Evolutionary conservation across 2,329 filamentous ascomycete genomes (phyloP), one percentile per base, ranked within the genome.

Genomic region (Ascochyta viciae-villosae): DNA sequence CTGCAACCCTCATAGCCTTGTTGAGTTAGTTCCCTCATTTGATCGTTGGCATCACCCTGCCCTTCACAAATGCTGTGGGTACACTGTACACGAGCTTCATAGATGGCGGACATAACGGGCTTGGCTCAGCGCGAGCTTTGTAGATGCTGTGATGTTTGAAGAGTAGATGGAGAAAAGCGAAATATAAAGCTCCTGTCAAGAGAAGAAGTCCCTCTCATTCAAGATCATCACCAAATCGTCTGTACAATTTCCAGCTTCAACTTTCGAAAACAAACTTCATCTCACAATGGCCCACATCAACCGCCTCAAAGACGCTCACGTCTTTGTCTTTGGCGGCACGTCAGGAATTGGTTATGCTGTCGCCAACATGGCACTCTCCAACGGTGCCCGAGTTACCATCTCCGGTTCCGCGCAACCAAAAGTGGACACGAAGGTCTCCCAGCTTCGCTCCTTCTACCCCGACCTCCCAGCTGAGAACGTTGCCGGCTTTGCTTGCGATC

Each of bases 241-340:
- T 12, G 35, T 16, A 34, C 33, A 34, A 16, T 16, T 29, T 12
- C 4, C 3, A 29, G 12, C 27, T 9, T 12, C 27, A 13, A 29
- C 12, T 12, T 9, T 29, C 9, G 1, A 29, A 10, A 8, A 29
- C 27, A 10, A 29, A 29, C 9, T 29, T 29, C 27, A 13, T 22
- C 13, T 29, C 23, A 42, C 6, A 55, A 74, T 74, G 70, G 70
- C 72, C 16, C 72, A 74, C 54, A 55, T 47, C 29, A 82, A 84
- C 65, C 83, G 82, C 66, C 80, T 85, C 43, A 65, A 74, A 41
- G 74, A 75, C 60, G 66, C 75, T 27, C 79, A 77, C 59, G 75
- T 88, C 65, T 81, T 90, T 34, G 74, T 90, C 68, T 80, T 90
- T 50, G 88, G 87, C 35, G 88, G 86, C 34, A 85, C 85, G 0